A percentile compares a stretch with the other conserved stretches of the same genome.
These are phyloP conservation scores for Phytophthora pluvialis DNA, from an alignment of 352 stramenopile genomes.

Conservation along the genomic window DNA sequence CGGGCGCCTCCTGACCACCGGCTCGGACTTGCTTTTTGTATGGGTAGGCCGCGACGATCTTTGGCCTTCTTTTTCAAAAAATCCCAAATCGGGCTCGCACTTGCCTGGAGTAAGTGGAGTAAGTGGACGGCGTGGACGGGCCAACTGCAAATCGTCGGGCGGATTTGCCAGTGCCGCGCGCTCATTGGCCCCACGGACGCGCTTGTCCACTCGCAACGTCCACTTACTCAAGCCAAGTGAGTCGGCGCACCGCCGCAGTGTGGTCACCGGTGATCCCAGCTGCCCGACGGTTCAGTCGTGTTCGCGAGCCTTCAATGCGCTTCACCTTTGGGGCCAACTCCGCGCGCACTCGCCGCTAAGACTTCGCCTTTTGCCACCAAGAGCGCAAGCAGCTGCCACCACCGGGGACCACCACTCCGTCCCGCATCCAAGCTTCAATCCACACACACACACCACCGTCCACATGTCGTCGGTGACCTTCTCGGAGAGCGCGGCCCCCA, in stretches of 20 bases:
- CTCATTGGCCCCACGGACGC: constrained; percentile 18
- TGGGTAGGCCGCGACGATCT: constrained; percentile 9
- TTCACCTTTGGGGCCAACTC: background rate
- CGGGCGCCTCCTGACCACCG: constrained; percentile 26
- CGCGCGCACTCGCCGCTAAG: constrained; percentile 19
- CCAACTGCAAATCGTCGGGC: background rate
- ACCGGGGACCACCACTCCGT: constrained; percentile 20
- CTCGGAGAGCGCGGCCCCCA: constrained; percentile 20
- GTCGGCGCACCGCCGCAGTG: constrained; percentile 3
- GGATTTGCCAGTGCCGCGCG: background rate
- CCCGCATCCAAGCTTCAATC: constrained; percentile 15
- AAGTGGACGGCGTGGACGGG: constrained; percentile 23
- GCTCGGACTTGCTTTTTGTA: constrained; percentile 35
- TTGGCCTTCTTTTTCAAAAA: constrained; percentile 18
- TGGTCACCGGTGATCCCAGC: constrained; percentile 1
- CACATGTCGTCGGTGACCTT: constrained; percentile 50
- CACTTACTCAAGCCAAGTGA: constrained; percentile 34
- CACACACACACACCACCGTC: constrained; percentile 1
- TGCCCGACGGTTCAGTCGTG: constrained; percentile 27
- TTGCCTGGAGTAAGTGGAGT: constrained; percentile 24
- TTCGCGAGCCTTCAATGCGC: constrained; percentile 11
- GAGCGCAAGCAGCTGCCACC: constrained; percentile 36
- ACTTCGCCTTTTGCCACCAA: constrained; percentile 54
- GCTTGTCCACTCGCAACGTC: constrained; percentile 7
- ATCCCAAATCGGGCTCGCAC: constrained; percentile 11